Evolutionary conservation across 2,329 filamentous ascomycete genomes (phyloP).

Genomic region (Ascosphaera aggregata): DNA sequence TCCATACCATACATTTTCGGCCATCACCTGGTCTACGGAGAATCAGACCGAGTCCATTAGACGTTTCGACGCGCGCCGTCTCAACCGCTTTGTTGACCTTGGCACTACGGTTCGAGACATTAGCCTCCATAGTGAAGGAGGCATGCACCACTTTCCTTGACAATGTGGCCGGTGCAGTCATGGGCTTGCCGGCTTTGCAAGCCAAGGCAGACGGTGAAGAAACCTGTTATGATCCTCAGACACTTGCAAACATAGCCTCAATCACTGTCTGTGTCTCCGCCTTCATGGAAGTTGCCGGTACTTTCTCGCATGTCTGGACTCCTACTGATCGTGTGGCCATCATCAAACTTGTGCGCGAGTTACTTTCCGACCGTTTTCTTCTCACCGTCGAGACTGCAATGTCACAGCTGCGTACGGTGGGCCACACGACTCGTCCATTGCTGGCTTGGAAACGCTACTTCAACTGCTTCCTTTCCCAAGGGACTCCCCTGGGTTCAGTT

Average conservation of each 20-base stretch:
- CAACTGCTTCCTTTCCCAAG: conserved; percentile 57
- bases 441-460: conserved; percentile 77
- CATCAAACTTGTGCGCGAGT: conserved; percentile 43
- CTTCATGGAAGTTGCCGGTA: conserved; percentile 63
- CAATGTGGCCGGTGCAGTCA: conserved; percentile 41
- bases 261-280: conserved; percentile 71
- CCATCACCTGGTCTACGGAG: conserved; percentile 62
- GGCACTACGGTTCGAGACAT: conserved; percentile 44
- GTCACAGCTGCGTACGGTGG: conserved; percentile 68
- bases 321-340: conserved; percentile 48
- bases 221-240: conserved; percentile 19
- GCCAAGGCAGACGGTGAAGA: conserved; percentile 31
- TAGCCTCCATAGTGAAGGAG: conserved; percentile 42
- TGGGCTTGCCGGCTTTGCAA: conserved; percentile 29
- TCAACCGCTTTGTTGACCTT: conserved; percentile 62
- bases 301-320: conserved; percentile 60
- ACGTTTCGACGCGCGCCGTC: conserved; percentile 56
- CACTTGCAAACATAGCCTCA: conserved; percentile 46
- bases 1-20: conserved; percentile 53
- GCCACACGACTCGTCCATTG: conserved; percentile 37
- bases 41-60: conserved; percentile 73
- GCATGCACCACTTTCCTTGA: conserved; percentile 50
- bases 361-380: conserved; percentile 68
- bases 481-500: conserved; percentile 73
- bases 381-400: conserved; percentile 73